Conservation (phyloP, 352 stramenopile species). For the Globisporangium alternatum region DNA sequence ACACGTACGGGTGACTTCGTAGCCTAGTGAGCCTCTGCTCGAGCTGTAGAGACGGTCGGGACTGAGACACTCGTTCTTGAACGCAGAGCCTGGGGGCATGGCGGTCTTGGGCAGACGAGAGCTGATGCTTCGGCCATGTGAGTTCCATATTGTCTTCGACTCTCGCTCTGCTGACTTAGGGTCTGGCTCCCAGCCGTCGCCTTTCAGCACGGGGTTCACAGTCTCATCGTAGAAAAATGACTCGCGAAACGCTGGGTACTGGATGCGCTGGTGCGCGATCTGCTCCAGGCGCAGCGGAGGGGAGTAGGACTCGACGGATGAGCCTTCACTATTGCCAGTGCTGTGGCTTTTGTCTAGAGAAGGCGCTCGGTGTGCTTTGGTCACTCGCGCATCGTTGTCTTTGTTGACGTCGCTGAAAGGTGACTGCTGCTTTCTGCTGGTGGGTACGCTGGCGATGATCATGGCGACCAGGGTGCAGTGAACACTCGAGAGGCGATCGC, state of each 20-base stretch:
- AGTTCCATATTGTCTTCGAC: conserved; percentile 50
- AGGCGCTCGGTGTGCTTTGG: neutral
- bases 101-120: conserved; percentile 48
- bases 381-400: neutral
- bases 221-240: conserved; percentile 60
- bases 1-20: conserved; percentile 52
- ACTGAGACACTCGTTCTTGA: conserved; percentile 57
- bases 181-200: conserved; percentile 34
- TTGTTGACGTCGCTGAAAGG: neutral
- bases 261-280: conserved; percentile 16
- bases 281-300: conserved; percentile 8
- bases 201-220: conserved; percentile 46
- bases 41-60: conserved; percentile 70
- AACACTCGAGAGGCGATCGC: neutral
- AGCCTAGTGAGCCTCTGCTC: conserved; percentile 49
- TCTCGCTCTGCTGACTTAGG: conserved; percentile 31
- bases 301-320: neutral
- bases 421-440: neutral
- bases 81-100: conserved; percentile 55
- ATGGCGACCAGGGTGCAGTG: conserved; percentile 5
- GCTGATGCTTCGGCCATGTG: conserved; percentile 42
- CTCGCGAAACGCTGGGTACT: conserved; percentile 57
- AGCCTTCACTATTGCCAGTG: neutral
- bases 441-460: conserved; percentile 15
- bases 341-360: neutral